phyloP scores from a whole-genome alignment of 768 basidiomycete genomes.

The Melanogaster broomeanus region DNA sequence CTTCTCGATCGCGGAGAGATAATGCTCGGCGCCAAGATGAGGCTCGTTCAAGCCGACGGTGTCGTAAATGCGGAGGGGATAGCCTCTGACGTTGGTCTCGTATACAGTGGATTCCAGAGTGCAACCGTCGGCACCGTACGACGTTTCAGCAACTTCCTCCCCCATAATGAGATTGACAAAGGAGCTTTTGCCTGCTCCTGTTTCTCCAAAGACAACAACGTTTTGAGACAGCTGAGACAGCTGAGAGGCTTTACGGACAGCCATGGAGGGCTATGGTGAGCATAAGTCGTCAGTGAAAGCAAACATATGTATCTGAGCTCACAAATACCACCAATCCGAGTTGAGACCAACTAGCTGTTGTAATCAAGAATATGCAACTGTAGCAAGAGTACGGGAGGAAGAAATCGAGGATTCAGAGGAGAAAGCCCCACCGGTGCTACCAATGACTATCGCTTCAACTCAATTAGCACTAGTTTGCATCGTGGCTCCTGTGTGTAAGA shows the following conservation, averaged over 20 bases:
- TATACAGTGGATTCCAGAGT: conserved; percentile 34
- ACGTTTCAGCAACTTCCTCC: conserved; percentile 29
- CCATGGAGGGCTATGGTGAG: conserved; percentile 13
- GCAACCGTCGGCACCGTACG: conserved; percentile 35
- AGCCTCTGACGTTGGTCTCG: conserved; percentile 13
- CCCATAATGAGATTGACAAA: conserved; percentile 44
- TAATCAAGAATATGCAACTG: too few species aligned
- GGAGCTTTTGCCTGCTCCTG: conserved; percentile 43
- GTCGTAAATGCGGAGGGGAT: conserved; percentile 28
- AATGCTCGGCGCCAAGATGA: conserved; percentile 19
- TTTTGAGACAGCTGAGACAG: conserved; percentile 18
- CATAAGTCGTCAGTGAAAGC: conserved; percentile 3
- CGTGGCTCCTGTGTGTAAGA: too few species aligned
- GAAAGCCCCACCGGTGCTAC: too few species aligned
- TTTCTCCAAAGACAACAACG: conserved; percentile 34
- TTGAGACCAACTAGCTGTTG: neutral
- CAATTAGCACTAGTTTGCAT: too few species aligned
- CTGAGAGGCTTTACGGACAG: conserved; percentile 1
- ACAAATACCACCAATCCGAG: conserved; percentile 4
- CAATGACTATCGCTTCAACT: too few species aligned
- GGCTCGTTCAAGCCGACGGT: conserved; percentile 34
- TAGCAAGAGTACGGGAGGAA: neutral
- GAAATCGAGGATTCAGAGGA: neutral
- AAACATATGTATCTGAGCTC: neutral
- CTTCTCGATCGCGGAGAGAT: conserved; percentile 28